Percentiles rank a stretch among this genome's conserved stretches.
Conservation (phyloP, 495 filamentous ascomycete species). For the Staphylotrichum longicolle region DNA sequence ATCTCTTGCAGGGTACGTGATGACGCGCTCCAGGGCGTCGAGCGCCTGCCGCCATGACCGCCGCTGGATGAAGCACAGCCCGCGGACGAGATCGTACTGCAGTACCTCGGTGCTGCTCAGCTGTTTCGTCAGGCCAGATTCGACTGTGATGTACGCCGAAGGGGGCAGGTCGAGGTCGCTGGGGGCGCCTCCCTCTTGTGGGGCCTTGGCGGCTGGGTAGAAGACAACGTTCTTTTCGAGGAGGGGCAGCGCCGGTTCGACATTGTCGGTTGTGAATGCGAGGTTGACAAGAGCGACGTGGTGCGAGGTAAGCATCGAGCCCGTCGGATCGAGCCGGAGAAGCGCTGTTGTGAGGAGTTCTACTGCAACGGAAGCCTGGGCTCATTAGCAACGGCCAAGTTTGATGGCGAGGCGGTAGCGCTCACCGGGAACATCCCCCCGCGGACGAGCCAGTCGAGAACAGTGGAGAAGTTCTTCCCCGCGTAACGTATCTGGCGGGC, state of each 20-base stretch:
- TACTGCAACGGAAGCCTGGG: slow-evolving; percentile 58
- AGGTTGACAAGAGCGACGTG: slow-evolving; percentile 62
- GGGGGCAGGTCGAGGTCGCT: slow-evolving; percentile 39
- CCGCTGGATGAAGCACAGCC: slow-evolving; percentile 71
- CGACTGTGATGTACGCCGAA: slow-evolving; percentile 52
- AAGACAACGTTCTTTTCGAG: slow-evolving; percentile 66
- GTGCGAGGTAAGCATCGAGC: slow-evolving; percentile 63
- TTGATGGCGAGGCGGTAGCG: neutral
- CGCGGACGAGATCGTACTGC: slow-evolving; percentile 76
- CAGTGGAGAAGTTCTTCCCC: slow-evolving; percentile 29
- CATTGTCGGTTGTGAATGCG: slow-evolving; percentile 50
- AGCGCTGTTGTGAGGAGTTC: slow-evolving; percentile 62
- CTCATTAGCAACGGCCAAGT: neutral
- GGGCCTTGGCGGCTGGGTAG: slow-evolving; percentile 52
- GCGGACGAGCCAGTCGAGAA: slow-evolving; percentile 33
- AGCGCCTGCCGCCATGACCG: slow-evolving; percentile 71
- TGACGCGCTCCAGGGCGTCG: slow-evolving; percentile 65
- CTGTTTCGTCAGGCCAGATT: slow-evolving; percentile 56
- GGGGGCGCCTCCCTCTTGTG: slow-evolving; percentile 25
- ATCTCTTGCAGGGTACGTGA: slow-evolving; percentile 60
- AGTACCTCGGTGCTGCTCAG: slow-evolving; percentile 60
- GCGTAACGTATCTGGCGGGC: slow-evolving; percentile 47
- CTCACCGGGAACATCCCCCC: slow-evolving; percentile 41
- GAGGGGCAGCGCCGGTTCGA: slow-evolving; percentile 61
- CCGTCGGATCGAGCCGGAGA: slow-evolving; percentile 68